Percentiles rank a stretch among this genome's conserved stretches.
These are phyloP conservation scores for Zygosaccharomyces pseudobailii DNA, from an alignment of 1,139 yeast species.

Conservation along the genomic window DNA sequence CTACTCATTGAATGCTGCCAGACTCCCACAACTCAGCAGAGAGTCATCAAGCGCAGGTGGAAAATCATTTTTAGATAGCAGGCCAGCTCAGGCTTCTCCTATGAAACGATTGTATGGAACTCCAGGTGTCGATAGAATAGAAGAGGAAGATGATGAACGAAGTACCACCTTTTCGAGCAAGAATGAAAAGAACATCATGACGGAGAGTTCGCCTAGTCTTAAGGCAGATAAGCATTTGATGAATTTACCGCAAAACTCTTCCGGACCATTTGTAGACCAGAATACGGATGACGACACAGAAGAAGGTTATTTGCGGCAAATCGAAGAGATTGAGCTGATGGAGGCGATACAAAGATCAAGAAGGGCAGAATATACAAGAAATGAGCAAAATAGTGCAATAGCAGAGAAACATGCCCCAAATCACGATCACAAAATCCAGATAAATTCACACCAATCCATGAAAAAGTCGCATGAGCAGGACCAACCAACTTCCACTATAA, in stretches of 20 bases:
- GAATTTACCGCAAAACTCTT: constrained; percentile 24
- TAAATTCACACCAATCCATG: neutral
- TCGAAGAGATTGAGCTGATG: constrained; percentile 40
- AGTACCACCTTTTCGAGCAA: too few relatives aligned
- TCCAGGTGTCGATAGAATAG: constrained; percentile 6
- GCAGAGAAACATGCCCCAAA: neutral
- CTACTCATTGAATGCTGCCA: constrained; percentile 38
- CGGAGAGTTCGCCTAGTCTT: constrained; percentile 44
- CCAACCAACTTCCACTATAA: neutral
- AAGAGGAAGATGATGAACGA: constrained; percentile 10
- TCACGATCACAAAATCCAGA: neutral
- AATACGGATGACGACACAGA: constrained; percentile 23
- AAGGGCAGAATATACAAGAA: constrained; percentile 20
- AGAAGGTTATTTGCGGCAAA: constrained; percentile 31
- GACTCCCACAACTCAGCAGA: constrained; percentile 31
- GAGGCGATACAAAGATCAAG: constrained; percentile 47
- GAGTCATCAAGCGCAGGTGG: constrained; percentile 22
- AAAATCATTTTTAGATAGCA: constrained; percentile 30
- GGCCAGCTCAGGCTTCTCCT: constrained; percentile 23
- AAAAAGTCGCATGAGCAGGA: too few relatives aligned
- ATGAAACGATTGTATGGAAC: constrained; percentile 9
- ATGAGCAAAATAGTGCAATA: neutral
- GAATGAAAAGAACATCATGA: constrained; percentile 18
- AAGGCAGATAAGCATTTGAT: constrained; percentile 24
- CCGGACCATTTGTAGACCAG: constrained; percentile 5